phyloP scores from a whole-genome alignment of 1,139 yeast genomes.

The Yamadazyma oceani region DNA sequence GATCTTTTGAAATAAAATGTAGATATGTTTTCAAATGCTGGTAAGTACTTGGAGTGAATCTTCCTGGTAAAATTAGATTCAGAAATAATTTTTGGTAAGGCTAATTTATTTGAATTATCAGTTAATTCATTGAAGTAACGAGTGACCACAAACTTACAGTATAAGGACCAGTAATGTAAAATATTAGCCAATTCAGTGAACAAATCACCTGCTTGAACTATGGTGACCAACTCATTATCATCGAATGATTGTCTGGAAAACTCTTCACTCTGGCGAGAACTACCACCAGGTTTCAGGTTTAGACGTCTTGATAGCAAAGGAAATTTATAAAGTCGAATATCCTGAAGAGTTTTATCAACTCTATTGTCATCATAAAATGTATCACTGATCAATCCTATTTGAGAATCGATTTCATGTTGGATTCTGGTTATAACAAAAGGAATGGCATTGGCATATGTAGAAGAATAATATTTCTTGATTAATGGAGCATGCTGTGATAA shows the following conservation, averaged over 20 bases:
- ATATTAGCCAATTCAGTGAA: slow-evolving; percentile 73
- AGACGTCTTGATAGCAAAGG: slow-evolving; percentile 32
- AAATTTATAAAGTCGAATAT: slow-evolving; percentile 59
- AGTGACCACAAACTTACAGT: slow-evolving; percentile 69
- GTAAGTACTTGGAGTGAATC: slow-evolving; percentile 51
- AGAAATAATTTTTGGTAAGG: slow-evolving; percentile 53
- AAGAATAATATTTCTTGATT: slow-evolving; percentile 70
- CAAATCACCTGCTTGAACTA: slow-evolving; percentile 51
- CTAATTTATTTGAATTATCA: slow-evolving; percentile 15
- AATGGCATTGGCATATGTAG: slow-evolving; percentile 53
- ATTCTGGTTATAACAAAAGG: slow-evolving; percentile 66
- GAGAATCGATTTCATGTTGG: slow-evolving; percentile 87
- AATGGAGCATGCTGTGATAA: slow-evolving; percentile 83
- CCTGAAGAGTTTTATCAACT: slow-evolving; percentile 54
- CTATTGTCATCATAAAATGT: slow-evolving; percentile 78
- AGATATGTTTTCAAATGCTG: slow-evolving; percentile 63
- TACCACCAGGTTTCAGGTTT: slow-evolving; percentile 14
- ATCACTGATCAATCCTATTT: slow-evolving; percentile 83
- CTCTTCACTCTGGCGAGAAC: slow-evolving; percentile 9
- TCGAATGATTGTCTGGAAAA: slow-evolving; percentile 15
- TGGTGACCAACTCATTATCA: slow-evolving; percentile 37
- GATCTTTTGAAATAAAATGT: slow-evolving; percentile 74
- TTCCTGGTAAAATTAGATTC: slow-evolving; percentile 66
- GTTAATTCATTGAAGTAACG: slow-evolving; percentile 43
- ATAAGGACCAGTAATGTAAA: slow-evolving; percentile 84